Conservation (phyloP, 108 stramenopile genomes). For the Pseudonitzschia pungens region DNA sequence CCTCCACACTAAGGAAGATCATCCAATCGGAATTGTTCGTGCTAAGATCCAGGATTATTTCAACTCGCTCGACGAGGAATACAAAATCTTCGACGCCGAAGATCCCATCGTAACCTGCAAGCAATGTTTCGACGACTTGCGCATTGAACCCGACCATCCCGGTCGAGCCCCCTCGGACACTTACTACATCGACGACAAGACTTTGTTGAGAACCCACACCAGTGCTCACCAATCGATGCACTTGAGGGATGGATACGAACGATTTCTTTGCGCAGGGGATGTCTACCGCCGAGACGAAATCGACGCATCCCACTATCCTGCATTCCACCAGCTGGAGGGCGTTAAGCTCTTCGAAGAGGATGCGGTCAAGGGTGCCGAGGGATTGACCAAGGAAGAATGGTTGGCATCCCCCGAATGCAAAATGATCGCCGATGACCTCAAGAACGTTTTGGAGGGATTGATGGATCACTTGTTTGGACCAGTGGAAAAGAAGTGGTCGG, state of each 20-base stretch:
- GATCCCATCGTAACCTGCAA: slow-evolving; percentile 60
- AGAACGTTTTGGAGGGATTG: slow-evolving; percentile 76
- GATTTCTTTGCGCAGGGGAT: slow-evolving; percentile 92
- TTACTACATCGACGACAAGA: slow-evolving; percentile 77
- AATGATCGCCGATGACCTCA: slow-evolving; percentile 65
- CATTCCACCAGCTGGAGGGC: slow-evolving; percentile 99
- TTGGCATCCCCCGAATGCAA: slow-evolving; percentile 21
- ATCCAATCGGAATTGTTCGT: slow-evolving; percentile 91
- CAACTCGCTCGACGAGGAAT: slow-evolving; percentile 40
- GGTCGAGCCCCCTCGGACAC: slow-evolving; percentile 87
- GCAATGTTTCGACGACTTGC: slow-evolving; percentile 66
- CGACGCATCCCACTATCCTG: slow-evolving; percentile 95
- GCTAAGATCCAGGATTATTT: slow-evolving; percentile 77
- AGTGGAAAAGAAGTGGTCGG: slow-evolving; percentile 65
- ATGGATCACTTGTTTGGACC: slow-evolving; percentile 80
- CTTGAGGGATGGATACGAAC: slow-evolving; percentile 55
- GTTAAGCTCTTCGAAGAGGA: slow-evolving; percentile 74
- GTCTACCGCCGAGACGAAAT: slow-evolving; percentile 98
- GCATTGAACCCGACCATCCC: slow-evolving; percentile 87
- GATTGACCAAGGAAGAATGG: slow-evolving; percentile 19
- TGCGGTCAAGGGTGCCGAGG: slow-evolving; percentile 17
- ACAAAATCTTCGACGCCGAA: slow-evolving; percentile 39
- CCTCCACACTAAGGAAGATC: slow-evolving; percentile 36
- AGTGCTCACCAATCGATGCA: slow-evolving; percentile 89
- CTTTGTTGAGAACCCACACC: slow-evolving; percentile 93